Percentiles rank a stretch among this genome's conserved stretches.
Evolutionary conservation across 2,329 filamentous ascomycete species (phyloP).

Genomic region (Phyllosticta paracitricarpa): DNA sequence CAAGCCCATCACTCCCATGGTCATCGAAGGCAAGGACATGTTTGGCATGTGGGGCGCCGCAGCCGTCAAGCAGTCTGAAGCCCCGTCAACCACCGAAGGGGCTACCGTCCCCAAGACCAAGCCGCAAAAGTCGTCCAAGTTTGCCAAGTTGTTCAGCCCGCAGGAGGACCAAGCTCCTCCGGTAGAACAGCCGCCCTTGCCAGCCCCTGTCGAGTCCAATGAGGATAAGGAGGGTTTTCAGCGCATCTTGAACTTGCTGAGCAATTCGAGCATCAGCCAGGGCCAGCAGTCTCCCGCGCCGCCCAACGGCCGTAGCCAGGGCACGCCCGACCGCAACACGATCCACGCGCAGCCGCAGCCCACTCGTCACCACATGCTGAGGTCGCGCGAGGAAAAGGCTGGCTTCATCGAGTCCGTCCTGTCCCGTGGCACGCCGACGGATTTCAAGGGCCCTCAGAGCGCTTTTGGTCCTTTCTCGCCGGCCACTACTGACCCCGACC

Average conservation of each 20-base stretch:
- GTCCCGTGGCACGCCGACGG: slow-evolving; percentile 20
- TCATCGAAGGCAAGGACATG: slow-evolving; percentile 59
- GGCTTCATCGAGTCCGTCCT: slow-evolving; percentile 26
- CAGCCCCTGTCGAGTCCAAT: slow-evolving; percentile 34
- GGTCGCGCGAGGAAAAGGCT: slow-evolving; percentile 25
- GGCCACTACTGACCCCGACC: slow-evolving; percentile 15
- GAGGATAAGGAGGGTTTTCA: slow-evolving; percentile 82
- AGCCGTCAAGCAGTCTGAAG: slow-evolving; percentile 23
- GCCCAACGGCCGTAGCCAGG: not conserved
- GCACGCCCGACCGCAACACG: slow-evolving; percentile 5
- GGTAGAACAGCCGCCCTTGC: slow-evolving; percentile 8
- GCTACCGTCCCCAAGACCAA: slow-evolving; percentile 24
- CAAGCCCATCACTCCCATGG: slow-evolving; percentile 50
- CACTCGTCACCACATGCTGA: slow-evolving; percentile 15
- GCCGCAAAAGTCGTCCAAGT: slow-evolving; percentile 60
- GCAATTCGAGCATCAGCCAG: slow-evolving; percentile 32
- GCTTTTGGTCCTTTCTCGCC: slow-evolving; percentile 28
- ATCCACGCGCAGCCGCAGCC: slow-evolving; percentile 11
- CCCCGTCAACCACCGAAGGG: slow-evolving; percentile 13
- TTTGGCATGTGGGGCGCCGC: slow-evolving; percentile 53
- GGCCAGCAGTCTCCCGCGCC: slow-evolving; percentile 7
- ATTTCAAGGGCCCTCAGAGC: slow-evolving; percentile 22
- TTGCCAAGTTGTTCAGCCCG: slow-evolving; percentile 60
- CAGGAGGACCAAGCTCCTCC: slow-evolving; percentile 26
- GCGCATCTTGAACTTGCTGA: slow-evolving; percentile 70